These are phyloP conservation scores for Daldinia decipiens DNA, from an alignment of 495 filamentous ascomycete genomes.

Conservation along the genomic window DNA sequence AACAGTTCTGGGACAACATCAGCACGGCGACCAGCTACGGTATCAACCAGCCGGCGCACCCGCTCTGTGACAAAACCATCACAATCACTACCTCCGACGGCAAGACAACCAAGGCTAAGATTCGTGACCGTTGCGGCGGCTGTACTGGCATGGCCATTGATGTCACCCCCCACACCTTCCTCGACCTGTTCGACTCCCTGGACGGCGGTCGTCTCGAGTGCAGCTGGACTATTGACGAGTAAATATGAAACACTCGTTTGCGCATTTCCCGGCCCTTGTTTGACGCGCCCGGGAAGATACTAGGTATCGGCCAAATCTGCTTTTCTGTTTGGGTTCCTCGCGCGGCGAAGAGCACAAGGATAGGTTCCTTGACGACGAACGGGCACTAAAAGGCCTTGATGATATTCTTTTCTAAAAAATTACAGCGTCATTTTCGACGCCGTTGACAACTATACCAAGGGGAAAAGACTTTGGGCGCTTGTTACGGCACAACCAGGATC, in stretches of 20 bases:
- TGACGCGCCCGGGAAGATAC: conserved; percentile 7
- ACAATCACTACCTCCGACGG: conserved; percentile 65
- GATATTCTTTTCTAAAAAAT: conserved; percentile 24
- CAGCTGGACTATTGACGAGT: conserved; percentile 57
- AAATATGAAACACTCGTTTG: conserved; percentile 11
- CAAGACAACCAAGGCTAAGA: conserved; percentile 63
- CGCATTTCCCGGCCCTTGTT: conserved; percentile 5
- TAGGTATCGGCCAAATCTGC: conserved; percentile 20
- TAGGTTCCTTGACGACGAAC: conserved; percentile 33
- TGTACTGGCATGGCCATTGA: conserved; percentile 62
- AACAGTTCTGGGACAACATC: conserved; percentile 58
- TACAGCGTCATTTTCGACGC: conserved; percentile 9
- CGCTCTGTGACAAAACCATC: conserved; percentile 73
- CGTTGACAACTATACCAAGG: conserved; percentile 23
- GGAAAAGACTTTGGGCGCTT: conserved; percentile 24
- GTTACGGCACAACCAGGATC: conserved; percentile 20
- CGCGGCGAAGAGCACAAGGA: conserved; percentile 15
- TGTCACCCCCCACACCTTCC: conserved; percentile 58
- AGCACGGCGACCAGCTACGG: conserved; percentile 53
- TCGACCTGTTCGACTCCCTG: conserved; percentile 53
- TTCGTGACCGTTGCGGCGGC: conserved; percentile 81
- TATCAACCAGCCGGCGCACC: conserved; percentile 62
- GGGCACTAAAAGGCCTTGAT: conserved; percentile 35
- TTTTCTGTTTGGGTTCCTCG: conserved; percentile 27
- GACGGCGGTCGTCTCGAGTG: conserved; percentile 50